phyloP scores from a whole-genome alignment of 306 rosid genomes.

The Chamaecrista fasciculata region DNA sequence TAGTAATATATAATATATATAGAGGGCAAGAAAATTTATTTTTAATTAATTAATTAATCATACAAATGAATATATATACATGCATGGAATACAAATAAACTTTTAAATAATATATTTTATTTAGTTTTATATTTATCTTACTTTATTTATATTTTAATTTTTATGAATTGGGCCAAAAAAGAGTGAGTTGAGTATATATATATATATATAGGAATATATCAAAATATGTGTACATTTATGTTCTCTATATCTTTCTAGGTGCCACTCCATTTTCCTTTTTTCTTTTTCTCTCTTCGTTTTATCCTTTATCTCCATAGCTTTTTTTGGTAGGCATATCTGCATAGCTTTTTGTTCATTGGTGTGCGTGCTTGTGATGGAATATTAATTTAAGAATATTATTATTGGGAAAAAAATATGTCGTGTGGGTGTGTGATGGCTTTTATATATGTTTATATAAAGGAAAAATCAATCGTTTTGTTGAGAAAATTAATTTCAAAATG shows the following conservation, averaged over 20 bases:
- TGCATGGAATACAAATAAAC: too few relatives aligned
- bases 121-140: not conserved
- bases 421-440: too few relatives aligned
- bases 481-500: too few relatives aligned
- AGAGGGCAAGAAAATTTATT: slow-evolving; percentile 15
- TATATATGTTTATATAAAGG: too few relatives aligned
- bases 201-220: too few relatives aligned
- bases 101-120: too few relatives aligned
- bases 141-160: too few relatives aligned
- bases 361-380: slow-evolving; percentile 45
- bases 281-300: slow-evolving; percentile 10
- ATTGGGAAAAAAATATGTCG: not conserved
- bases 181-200: too few relatives aligned
- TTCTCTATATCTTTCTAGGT: slow-evolving; percentile 43
- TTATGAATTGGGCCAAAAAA: too few relatives aligned
- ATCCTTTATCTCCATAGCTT: slow-evolving; percentile 9
- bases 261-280: slow-evolving; percentile 51
- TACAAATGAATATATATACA: too few relatives aligned
- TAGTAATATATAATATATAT: slow-evolving; percentile 39
- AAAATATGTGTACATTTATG: slow-evolving; percentile 43
- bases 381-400: slow-evolving; percentile 32
- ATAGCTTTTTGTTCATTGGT: slow-evolving; percentile 36
- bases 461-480: too few relatives aligned
- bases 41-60: too few relatives aligned
- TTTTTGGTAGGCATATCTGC: slow-evolving; percentile 22